Base-by-base conservation (phyloP, 768 basidiomycete genomes). In the Agaricus sinodeliciosus region DNA sequence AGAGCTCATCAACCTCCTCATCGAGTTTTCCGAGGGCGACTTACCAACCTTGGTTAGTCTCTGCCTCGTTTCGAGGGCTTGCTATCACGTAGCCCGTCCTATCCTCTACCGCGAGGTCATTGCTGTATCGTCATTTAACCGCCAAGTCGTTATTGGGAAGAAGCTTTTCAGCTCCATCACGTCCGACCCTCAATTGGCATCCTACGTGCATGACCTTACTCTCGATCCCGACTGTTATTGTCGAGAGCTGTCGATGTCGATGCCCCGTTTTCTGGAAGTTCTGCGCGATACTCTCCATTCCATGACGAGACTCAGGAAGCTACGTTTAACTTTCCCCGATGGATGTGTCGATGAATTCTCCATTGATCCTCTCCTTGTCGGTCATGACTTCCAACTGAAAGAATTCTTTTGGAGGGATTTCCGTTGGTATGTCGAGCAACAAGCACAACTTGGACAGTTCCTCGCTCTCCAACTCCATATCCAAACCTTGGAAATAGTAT, bases 371-470 rank as follows among this genome's bases (percentile, higher is more conserved):
- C 18, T 36, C 15, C 48, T 49, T 11, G 22, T 49, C 3, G 37
- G 26, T 5, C 48, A 49, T 12, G 9, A 25, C n/a, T 49, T 49
- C 28, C 37, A 49, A 27, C n/a, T 49, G 27, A 27, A 40, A 13
- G 48, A 31, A 19, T 40, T 49, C 6, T 49, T 39, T 11, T 49
- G 48, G 48, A 49, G 48, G 25, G 48, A 49, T 18, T 49, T 49
- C 48, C 48, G 48, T n/a, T 49, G 48, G 48, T 49, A 49, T 49
- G 27, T 49, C 25, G 22, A 13, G n/a, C 7, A 40, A 18, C 15
- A 40, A 28, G 25, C 48, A 5, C 37, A 28, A 9, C 39, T 49
- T 11, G 39, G 40, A 19, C 28, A 49, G 9, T 28, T 49, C 37
- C 26, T 49, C 15, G 48, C 48, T 28, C 26, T 15, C 3, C 48